Conservation (phyloP, 208 protist species). For the Leishmania martiniquensis region DNA sequence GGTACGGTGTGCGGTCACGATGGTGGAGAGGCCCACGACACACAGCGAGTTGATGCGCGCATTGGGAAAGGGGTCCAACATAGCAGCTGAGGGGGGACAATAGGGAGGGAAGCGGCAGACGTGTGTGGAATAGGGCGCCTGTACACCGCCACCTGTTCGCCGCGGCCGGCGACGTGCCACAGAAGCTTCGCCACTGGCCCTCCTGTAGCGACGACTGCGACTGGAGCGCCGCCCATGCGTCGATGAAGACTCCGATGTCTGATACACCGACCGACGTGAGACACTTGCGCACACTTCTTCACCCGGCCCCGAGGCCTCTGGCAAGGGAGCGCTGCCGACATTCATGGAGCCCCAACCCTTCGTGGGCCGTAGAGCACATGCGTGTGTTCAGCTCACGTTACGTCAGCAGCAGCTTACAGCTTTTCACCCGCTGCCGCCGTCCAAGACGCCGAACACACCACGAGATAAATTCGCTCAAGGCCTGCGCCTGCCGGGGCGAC, state of each 20-base stretch:
- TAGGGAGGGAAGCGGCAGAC: conserved; percentile 16
- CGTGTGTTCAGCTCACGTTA: neutral
- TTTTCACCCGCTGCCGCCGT: neutral
- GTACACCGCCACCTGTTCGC: neutral
- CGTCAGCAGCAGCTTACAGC: neutral
- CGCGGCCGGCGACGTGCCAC: neutral
- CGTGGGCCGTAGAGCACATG: neutral
- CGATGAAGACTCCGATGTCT: neutral
- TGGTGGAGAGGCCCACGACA: conserved; percentile 29
- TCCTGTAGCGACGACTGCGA: neutral
- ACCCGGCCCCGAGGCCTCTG: neutral
- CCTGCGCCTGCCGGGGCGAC: too few relatives aligned
- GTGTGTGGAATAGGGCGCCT: conserved; percentile 27
- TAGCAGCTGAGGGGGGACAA: conserved; percentile 17
- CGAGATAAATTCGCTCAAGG: too few relatives aligned
- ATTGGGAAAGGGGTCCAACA: conserved; percentile 59
- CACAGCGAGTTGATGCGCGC: conserved; percentile 36
- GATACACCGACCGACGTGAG: neutral
- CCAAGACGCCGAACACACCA: too few relatives aligned
- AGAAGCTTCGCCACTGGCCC: neutral
- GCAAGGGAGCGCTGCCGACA: neutral
- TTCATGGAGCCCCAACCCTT: neutral
- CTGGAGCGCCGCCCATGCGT: neutral
- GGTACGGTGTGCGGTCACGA: conserved; percentile 51
- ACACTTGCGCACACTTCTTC: neutral